A percentile compares a stretch with the other conserved stretches of the same genome.
These are phyloP conservation scores for Penicillium psychrosexuale DNA, from an alignment of 2,329 filamentous ascomycete genomes.

Conservation along the genomic window DNA sequence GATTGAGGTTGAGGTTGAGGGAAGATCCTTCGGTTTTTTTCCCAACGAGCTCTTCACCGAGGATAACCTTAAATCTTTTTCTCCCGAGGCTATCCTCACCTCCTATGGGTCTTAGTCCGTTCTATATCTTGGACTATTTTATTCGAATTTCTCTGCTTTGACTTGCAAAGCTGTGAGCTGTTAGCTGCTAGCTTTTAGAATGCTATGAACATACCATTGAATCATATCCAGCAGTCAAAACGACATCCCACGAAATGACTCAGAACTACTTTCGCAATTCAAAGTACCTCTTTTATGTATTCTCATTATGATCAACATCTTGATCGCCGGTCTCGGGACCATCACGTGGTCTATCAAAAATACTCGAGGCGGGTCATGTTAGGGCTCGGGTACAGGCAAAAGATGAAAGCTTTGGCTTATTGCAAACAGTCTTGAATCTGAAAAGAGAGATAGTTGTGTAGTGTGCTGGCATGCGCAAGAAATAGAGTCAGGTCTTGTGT, in stretches of 20 bases:
- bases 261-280: background rate
- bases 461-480: too few species aligned
- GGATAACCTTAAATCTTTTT: slow-evolving; percentile 15
- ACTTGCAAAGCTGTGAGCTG: background rate
- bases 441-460: too few species aligned
- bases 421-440: too few species aligned
- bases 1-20: slow-evolving; percentile 9
- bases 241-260: background rate
- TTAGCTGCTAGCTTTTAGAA: background rate
- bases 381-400: background rate
- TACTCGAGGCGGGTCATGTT: background rate
- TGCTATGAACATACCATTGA: background rate
- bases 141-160: background rate
- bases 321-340: background rate
- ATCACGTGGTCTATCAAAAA: background rate
- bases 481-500: too few species aligned
- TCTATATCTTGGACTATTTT: background rate
- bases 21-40: slow-evolving; percentile 14
- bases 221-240: background rate
- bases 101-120: background rate
- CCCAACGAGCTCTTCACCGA: slow-evolving; percentile 23
- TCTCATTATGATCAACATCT: background rate
- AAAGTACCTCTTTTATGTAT: background rate
- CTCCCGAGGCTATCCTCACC: background rate
- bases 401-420: background rate